These are phyloP conservation scores for Microbotryomycetes sp. DNA, from an alignment of 1,284 basidiomycete genomes.

Conservation along the genomic window DNA sequence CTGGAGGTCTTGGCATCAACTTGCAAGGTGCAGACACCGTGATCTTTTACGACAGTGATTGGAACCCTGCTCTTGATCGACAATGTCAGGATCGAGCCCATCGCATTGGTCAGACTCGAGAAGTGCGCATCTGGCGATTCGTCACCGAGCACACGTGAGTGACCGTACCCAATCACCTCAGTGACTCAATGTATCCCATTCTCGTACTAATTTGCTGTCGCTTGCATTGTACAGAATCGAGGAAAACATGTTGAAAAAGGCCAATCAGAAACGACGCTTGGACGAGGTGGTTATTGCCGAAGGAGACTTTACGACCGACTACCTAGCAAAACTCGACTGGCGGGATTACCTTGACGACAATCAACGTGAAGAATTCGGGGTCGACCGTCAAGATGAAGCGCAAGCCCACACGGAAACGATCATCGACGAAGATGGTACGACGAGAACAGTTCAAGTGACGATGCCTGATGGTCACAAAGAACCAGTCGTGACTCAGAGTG, in stretches of 20 bases:
- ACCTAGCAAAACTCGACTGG: conserved; percentile 63
- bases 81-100: conserved; percentile 95
- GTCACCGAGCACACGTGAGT: conserved; percentile 60
- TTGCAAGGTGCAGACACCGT: conserved; percentile 88
- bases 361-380: conserved; percentile 33
- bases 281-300: conserved; percentile 90
- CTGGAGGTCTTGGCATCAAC: conserved; percentile 94
- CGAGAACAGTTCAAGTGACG: conserved; percentile 33
- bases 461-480: conserved; percentile 36
- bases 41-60: conserved; percentile 94
- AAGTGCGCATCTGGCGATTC: conserved; percentile 95
- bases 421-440: conserved; percentile 30
- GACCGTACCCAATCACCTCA: background rate
- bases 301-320: conserved; percentile 69
- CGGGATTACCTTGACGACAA: conserved; percentile 62
- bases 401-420: conserved; percentile 32
- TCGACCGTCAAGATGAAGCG: conserved; percentile 17
- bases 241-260: conserved; percentile 91
- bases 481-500: conserved; percentile 14
- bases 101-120: conserved; percentile 91
- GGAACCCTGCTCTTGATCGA: conserved; percentile 94
- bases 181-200: background rate
- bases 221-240: conserved; percentile 68
- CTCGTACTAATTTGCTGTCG: background rate
- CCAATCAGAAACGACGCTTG: conserved; percentile 87